Base-by-base conservation (phyloP, 345 rosid genomes). In the Kandelia obovata region DNA sequence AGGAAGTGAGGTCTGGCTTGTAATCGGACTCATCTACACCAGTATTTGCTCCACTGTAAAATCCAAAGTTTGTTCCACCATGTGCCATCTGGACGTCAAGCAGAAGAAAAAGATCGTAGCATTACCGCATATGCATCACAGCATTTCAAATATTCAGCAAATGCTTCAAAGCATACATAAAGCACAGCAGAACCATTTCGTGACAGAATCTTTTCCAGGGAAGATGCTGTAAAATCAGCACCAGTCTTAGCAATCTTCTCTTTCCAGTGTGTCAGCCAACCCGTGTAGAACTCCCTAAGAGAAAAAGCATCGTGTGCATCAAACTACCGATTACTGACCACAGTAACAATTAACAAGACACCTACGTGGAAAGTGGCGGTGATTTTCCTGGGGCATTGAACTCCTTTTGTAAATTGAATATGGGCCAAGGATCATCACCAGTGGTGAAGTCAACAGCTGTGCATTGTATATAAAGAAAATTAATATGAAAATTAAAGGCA, bases 201-300 rank as follows among this genome's bases (percentile, higher is more conserved):
- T 64, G 92, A 85, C 66, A 94, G 73, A 53, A 91, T 87, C 73
- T 91, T 89, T 74, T 83, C 86, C 75, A 94, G 85, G 56, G 85
- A 81, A 70, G 87, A 67, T 15, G 98, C 96, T 0, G 97, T 88
- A 75, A 66, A 74, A 27, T 84, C 81, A 47, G 92, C 92, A 78
- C 70, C 85, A 9, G 96, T 91, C 58, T 71, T 77, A 59, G 90
- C 88, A 75, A 77, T 73, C 80, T 86, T 87, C 85, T 94, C 94
- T 26, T 97, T 88, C 98, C 98, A 94, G 57, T 94, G 98, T 28
- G 97, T 94, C 71, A 94, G 89, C 98, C 98, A 94, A 39, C 98
- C 98, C 21, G 98, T 94, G 62, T 94, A 94, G 64, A 94, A 94
- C 81, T 94, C 98, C 68, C 97, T 94, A 82, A 73, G 78, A 76